Evolutionary conservation across 169 alveolate genomes (phyloP).

Genomic region (Besnoitia besnoiti): DNA sequence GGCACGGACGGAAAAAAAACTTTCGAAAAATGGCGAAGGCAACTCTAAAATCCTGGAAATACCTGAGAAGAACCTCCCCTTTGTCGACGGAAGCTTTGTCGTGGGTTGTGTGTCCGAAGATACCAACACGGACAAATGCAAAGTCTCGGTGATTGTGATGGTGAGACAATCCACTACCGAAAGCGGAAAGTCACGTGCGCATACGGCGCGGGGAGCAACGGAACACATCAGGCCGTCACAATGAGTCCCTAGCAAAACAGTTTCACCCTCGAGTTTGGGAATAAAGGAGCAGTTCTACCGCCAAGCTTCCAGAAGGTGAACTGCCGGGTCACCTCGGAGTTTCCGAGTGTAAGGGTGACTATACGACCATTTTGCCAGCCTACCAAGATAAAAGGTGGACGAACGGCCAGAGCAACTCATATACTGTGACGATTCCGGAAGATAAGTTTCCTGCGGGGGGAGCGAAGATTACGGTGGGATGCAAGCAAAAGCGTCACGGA

Average conservation of each 20-base stretch:
- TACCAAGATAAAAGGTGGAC: not conserved
- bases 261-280: not conserved
- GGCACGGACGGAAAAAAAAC: too few relatives aligned
- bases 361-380: not conserved
- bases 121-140: not conserved
- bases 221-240: not conserved
- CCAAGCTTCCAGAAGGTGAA: not conserved
- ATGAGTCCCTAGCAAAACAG: not conserved
- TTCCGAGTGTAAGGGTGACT: not conserved
- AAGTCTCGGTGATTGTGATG: not conserved
- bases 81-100: not conserved
- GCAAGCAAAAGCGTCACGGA: too few relatives aligned
- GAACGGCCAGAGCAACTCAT: not conserved
- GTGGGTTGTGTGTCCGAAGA: not conserved
- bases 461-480: not conserved
- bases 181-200: slow-evolving; percentile 3
- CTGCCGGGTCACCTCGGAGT: not conserved
- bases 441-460: not conserved
- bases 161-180: not conserved
- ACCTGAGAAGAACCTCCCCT: not conserved
- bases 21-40: too few relatives aligned
- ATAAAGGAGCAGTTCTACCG: not conserved
- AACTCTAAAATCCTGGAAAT: too few relatives aligned
- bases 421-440: not conserved
- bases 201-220: not conserved